Conservation (phyloP, 305 asterid species). For the Euphrasia arctica region DNA sequence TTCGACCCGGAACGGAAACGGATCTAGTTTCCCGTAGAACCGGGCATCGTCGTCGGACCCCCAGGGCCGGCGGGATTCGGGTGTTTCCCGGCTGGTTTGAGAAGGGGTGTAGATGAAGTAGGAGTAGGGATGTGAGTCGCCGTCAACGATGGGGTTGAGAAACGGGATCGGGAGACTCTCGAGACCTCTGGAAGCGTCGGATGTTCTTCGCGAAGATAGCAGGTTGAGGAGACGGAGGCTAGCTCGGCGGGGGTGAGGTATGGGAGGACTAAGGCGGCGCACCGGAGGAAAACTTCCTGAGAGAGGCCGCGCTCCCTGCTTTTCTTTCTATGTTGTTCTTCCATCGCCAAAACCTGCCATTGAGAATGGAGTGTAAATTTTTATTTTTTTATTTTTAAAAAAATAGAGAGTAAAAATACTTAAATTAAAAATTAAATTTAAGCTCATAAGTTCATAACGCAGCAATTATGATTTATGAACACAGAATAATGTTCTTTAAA, state of each 20-base stretch:
- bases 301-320: conserved; percentile 15
- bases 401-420: too few relatives aligned
- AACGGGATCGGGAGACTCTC: conserved; percentile 68
- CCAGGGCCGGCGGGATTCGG: conserved; percentile 50
- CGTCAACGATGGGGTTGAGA: conserved; percentile 37
- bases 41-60: conserved; percentile 34
- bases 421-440: too few relatives aligned
- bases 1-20: conserved; percentile 61
- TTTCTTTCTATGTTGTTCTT: conserved; percentile 19
- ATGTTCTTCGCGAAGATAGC: conserved; percentile 53
- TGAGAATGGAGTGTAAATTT: too few relatives aligned
- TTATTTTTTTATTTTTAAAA: too few relatives aligned
- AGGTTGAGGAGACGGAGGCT: conserved; percentile 57
- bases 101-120: conserved; percentile 63
- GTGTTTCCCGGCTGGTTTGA: conserved; percentile 40
- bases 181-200: conserved; percentile 62
- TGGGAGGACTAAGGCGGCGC: conserved; percentile 59
- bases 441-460: too few relatives aligned
- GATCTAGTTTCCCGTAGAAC: conserved; percentile 26
- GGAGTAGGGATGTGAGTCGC: conserved; percentile 48
- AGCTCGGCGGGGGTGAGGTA: conserved; percentile 57
- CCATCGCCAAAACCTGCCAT: conserved; percentile 20
- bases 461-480: too few relatives aligned
- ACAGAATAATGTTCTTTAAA: too few relatives aligned
- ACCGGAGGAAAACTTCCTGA: conserved; percentile 30